phyloP scores from a whole-genome alignment of 169 alveolate genomes.

The Eimeria acervulina region DNA sequence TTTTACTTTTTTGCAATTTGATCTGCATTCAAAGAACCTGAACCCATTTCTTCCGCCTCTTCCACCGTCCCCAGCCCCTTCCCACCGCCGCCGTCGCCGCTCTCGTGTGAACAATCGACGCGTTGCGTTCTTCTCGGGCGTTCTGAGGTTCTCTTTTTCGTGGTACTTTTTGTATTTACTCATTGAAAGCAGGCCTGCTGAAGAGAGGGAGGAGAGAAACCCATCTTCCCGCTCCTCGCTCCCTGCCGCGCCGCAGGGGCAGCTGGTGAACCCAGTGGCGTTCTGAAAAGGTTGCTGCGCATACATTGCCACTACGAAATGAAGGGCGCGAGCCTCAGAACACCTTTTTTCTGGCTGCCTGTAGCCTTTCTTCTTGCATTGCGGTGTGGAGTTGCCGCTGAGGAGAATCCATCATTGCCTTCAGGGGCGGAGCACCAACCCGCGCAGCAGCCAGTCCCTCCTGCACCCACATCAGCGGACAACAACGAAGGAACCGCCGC shows the following conservation, averaged over 20 bases:
- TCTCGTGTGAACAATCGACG: not conserved
- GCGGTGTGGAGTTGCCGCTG: not conserved
- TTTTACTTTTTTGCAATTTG: not conserved
- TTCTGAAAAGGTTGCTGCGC: not conserved
- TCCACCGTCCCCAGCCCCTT: not conserved
- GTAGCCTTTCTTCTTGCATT: not conserved
- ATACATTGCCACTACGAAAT: not conserved
- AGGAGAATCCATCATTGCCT: not conserved
- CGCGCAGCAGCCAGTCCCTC: too few species aligned
- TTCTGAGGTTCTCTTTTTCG: not conserved
- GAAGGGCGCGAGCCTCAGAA: not conserved
- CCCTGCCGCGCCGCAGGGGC: not conserved
- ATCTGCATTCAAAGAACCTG: not conserved
- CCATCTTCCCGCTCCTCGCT: not conserved
- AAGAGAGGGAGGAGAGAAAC: constrained; percentile 2
- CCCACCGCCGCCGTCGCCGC: not conserved
- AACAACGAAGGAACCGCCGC: too few species aligned
- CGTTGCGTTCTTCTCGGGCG: not conserved
- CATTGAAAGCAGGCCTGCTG: not conserved
- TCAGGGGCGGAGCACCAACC: not conserved
- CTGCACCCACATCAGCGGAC: too few species aligned
- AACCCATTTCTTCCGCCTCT: not conserved
- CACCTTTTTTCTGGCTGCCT: not conserved
- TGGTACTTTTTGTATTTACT: not conserved
- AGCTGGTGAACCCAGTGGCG: not conserved